phyloP scores from a whole-genome alignment of 2,329 filamentous ascomycete species.

The Zymoseptoria pseudotritici region DNA sequence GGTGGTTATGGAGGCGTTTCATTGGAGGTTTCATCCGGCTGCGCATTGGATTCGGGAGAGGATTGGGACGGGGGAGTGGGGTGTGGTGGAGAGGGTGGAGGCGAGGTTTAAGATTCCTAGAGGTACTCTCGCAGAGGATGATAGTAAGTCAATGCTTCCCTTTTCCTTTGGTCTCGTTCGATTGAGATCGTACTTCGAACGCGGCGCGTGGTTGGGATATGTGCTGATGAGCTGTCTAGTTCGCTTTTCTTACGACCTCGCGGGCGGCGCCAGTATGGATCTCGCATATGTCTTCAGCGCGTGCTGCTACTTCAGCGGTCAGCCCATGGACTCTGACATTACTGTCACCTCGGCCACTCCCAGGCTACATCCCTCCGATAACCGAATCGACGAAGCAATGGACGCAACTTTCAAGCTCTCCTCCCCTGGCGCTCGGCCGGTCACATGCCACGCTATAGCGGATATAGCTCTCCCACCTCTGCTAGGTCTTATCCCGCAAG shows the following conservation, averaged over 20 bases:
- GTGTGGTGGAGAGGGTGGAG: not conserved
- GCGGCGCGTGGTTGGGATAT: not conserved
- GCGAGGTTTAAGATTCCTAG: not conserved
- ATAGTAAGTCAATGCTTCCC: slow-evolving; percentile 31
- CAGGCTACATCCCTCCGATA: not conserved
- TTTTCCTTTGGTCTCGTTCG: not conserved
- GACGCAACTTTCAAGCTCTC: slow-evolving; percentile 29
- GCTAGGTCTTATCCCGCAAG: slow-evolving; percentile 5
- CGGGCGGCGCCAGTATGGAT: slow-evolving; percentile 35
- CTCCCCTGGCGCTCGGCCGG: slow-evolving; percentile 14
- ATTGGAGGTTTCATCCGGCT: slow-evolving; percentile 40
- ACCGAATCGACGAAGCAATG: slow-evolving; percentile 23
- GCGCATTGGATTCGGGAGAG: slow-evolving; percentile 20
- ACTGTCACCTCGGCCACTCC: slow-evolving; percentile 4
- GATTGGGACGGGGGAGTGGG: not conserved
- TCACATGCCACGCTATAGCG: slow-evolving; percentile 2
- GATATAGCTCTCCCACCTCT: slow-evolving; percentile 4
- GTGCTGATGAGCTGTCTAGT: not conserved
- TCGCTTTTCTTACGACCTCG: slow-evolving; percentile 25
- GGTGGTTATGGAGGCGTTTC: slow-evolving; percentile 46
- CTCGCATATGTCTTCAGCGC: slow-evolving; percentile 22
- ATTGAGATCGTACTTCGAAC: too few species aligned
- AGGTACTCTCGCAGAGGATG: slow-evolving; percentile 22
- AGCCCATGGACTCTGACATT: not conserved
- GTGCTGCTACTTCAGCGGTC: slow-evolving; percentile 1